phyloP scores from a whole-genome alignment of 106 monocot genomes.

The Alisma plantagoaquatica region DNA sequence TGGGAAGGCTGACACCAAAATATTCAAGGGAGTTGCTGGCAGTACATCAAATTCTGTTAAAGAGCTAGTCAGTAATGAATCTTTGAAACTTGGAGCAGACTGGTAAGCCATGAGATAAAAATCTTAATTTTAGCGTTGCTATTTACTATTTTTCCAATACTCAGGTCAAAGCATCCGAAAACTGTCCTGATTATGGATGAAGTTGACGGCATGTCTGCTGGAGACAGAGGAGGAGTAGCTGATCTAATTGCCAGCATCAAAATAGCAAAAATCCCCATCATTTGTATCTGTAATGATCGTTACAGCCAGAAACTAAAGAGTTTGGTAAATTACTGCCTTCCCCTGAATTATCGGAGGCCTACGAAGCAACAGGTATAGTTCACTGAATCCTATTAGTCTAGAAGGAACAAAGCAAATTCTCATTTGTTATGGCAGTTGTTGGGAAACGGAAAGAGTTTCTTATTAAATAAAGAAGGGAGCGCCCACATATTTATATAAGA shows the following conservation, averaged over 20 bases:
- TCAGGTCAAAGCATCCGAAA: slow-evolving; percentile 69
- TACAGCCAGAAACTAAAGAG: slow-evolving; percentile 98
- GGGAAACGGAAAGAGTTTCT: no score
- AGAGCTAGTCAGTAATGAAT: slow-evolving; percentile 82
- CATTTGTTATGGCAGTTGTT: no score
- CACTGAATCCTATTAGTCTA: neutral
- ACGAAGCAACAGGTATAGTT: slow-evolving; percentile 87
- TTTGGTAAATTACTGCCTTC: slow-evolving; percentile 81
- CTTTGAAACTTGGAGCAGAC: slow-evolving; percentile 39
- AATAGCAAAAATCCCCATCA: slow-evolving; percentile 86
- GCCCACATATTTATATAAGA: no score
- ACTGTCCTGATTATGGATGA: slow-evolving; percentile 96
- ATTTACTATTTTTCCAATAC: neutral
- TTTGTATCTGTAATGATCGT: slow-evolving; percentile 98
- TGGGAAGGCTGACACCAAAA: slow-evolving; percentile 94
- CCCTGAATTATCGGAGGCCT: slow-evolving; percentile 85
- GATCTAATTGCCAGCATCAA: slow-evolving; percentile 99
- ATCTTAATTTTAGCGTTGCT: neutral
- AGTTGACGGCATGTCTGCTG: slow-evolving; percentile 99
- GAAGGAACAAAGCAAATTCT: no score
- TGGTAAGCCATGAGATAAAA: slow-evolving; percentile 32
- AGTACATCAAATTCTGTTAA: slow-evolving; percentile 86
- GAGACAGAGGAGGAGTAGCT: slow-evolving; percentile 97
- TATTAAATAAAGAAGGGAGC: no score
- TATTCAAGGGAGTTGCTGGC: slow-evolving; percentile 80